Evolutionary conservation across 192 early-diverging fungal genomes (phyloP).

Genomic region (Chytriomyces sp.): DNA sequence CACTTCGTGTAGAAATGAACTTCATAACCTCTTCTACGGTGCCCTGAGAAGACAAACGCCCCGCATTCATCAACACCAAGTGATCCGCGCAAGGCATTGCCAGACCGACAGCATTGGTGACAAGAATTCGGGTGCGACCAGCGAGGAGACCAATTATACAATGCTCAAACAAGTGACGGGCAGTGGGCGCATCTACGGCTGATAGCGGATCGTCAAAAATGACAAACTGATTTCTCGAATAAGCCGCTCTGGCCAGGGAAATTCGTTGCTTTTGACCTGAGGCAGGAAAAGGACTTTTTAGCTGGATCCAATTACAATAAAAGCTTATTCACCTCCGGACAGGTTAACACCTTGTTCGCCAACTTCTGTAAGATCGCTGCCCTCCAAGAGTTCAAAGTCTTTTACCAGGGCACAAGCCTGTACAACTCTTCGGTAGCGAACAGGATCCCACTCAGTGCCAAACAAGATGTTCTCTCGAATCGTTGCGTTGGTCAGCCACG

Average conservation of each 20-base stretch:
- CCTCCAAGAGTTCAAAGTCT: constrained; percentile 54
- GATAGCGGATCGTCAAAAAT: constrained; percentile 83
- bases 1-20: constrained; percentile 63
- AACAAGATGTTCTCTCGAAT: constrained; percentile 72
- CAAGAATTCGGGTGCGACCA: constrained; percentile 75
- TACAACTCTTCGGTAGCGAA: constrained; percentile 62
- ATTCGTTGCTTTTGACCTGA: constrained; percentile 54
- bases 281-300: too few relatives aligned
- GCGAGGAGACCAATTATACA: constrained; percentile 67
- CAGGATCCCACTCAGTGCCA: constrained; percentile 54
- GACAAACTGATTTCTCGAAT: constrained; percentile 66
- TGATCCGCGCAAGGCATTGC: constrained; percentile 75
- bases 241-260: constrained; percentile 70
- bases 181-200: constrained; percentile 77
- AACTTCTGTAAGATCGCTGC: constrained; percentile 43
- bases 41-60: constrained; percentile 67
- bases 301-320: constrained; percentile 35
- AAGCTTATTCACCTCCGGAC: too few relatives aligned
- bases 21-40: constrained; percentile 80
- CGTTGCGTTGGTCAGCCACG: constrained; percentile 65
- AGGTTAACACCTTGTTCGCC: constrained; percentile 81
- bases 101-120: constrained; percentile 71
- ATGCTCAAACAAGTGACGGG: constrained; percentile 72
- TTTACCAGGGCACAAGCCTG: constrained; percentile 63
- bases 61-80: constrained; percentile 71